Evolutionary conservation across 2,329 filamentous ascomycete genomes (phyloP).

Genomic region (Phialocephala subalpina): DNA sequence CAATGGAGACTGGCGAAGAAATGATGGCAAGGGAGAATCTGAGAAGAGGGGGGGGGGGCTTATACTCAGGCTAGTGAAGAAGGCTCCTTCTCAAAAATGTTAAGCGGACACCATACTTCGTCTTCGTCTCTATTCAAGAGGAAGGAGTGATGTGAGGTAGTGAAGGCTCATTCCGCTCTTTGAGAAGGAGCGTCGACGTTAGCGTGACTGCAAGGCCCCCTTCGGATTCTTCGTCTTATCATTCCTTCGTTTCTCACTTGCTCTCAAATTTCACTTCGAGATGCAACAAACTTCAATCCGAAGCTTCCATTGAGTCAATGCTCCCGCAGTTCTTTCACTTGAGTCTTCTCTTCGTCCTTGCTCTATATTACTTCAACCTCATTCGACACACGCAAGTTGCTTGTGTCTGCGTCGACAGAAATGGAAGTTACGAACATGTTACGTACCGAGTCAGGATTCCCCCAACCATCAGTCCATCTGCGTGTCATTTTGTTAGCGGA

Average conservation of each 20-base stretch:
- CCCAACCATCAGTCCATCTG: slow-evolving; percentile 23
- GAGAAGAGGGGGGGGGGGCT: background rate
- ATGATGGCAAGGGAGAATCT: background rate
- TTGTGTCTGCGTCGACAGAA: background rate
- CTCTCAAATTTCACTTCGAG: no score
- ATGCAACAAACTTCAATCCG: background rate
- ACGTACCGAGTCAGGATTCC: slow-evolving; percentile 16
- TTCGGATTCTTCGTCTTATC: no score
- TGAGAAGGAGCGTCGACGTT: no score
- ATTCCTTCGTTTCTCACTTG: no score
- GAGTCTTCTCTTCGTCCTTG: no score
- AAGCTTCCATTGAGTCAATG: no score
- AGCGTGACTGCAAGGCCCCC: no score
- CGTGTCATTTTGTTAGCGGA: background rate
- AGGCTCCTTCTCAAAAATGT: background rate
- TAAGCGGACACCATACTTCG: background rate
- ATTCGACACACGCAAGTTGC: no score
- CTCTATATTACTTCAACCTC: no score
- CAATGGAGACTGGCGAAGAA: background rate
- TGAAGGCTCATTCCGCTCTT: no score
- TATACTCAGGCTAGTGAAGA: background rate
- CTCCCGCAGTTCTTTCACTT: no score
- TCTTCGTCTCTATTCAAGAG: background rate
- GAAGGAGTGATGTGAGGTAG: no score
- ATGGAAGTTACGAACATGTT: background rate